These are phyloP conservation scores for Calcarisporium arbuscula DNA, from an alignment of 2,329 filamentous ascomycete genomes.

Conservation along the genomic window DNA sequence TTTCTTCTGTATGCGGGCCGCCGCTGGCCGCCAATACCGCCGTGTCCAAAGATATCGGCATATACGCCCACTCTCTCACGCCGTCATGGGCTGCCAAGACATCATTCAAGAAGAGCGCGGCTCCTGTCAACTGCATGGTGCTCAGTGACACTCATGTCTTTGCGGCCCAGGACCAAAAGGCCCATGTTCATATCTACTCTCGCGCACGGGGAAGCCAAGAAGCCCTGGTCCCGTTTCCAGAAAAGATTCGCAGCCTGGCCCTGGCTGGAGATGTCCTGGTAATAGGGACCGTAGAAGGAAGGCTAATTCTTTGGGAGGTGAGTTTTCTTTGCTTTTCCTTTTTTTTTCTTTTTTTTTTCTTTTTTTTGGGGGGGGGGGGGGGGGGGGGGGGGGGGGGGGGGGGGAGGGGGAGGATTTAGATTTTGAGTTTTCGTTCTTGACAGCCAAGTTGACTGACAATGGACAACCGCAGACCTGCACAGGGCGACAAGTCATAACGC, in stretches of 20 bases:
- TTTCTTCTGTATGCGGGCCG: constrained; percentile 51
- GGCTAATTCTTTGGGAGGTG: constrained; percentile 91
- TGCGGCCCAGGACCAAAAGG: constrained; percentile 84
- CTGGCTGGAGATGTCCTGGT: constrained; percentile 68
- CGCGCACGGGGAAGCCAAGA: constrained; percentile 80
- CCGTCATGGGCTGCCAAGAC: constrained; percentile 69
- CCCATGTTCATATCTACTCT: constrained; percentile 88
- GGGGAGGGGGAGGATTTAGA: too few species aligned
- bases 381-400: too few species aligned
- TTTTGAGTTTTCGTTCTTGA: too few species aligned
- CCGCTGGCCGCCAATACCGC: constrained; percentile 56
- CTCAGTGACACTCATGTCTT: constrained; percentile 80
- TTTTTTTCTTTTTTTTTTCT: constrained; percentile 12
- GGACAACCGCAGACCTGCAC: constrained; percentile 54
- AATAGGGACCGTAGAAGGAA: constrained; percentile 77
- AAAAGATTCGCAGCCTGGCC: constrained; percentile 73
- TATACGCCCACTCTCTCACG: constrained; percentile 78
- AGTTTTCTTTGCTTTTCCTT: constrained; percentile 20
- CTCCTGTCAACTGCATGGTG: constrained; percentile 71
- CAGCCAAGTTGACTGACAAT: too few species aligned
- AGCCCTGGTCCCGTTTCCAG: constrained; percentile 78
- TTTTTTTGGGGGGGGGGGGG: too few species aligned
- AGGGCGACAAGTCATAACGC: constrained; percentile 69
- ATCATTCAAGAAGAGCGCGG: constrained; percentile 87
- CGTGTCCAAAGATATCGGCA: constrained; percentile 72